These are phyloP conservation scores for Trichosporon faecale DNA, from an alignment of 1,284 basidiomycete genomes.

Conservation along the genomic window DNA sequence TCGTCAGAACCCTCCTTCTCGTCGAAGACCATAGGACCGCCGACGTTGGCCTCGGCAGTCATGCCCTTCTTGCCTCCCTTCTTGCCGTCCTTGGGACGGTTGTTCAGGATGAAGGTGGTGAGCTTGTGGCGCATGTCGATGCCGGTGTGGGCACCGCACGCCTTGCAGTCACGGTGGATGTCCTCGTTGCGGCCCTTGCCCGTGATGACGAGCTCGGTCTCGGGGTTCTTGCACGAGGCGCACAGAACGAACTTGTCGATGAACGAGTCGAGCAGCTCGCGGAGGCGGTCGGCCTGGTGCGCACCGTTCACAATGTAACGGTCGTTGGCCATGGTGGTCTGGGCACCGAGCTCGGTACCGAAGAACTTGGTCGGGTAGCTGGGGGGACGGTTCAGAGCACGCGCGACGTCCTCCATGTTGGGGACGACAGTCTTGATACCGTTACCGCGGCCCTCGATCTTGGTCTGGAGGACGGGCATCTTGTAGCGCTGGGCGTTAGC, in stretches of 20 bases:
- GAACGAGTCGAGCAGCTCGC: conserved; percentile 93
- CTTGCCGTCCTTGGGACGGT: conserved; percentile 83
- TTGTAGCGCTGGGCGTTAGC: conserved; percentile 50
- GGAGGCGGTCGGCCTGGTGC: conserved; percentile 85
- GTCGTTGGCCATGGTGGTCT: conserved; percentile 93
- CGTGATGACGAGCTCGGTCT: conserved; percentile 91
- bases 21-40: conserved; percentile 47
- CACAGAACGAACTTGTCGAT: conserved; percentile 99
- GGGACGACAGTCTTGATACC: conserved; percentile 99
- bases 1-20: conserved; percentile 37
- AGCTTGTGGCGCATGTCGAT: conserved; percentile 98
- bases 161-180: conserved; percentile 96
- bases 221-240: conserved; percentile 97
- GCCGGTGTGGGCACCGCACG: conserved; percentile 85
- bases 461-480: conserved; percentile 93
- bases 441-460: conserved; percentile 99
- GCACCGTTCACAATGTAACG: conserved; percentile 99
- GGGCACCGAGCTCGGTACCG: conserved; percentile 96
- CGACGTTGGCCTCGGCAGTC: conserved; percentile 48
- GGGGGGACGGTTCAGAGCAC: conserved; percentile 90
- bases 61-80: conserved; percentile 59
- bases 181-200: conserved; percentile 66
- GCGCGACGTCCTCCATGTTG: conserved; percentile 98
- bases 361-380: conserved; percentile 98
- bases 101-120: conserved; percentile 94